Conservation (phyloP, 805 yeast species). For the Starmerella floricola region DNA sequence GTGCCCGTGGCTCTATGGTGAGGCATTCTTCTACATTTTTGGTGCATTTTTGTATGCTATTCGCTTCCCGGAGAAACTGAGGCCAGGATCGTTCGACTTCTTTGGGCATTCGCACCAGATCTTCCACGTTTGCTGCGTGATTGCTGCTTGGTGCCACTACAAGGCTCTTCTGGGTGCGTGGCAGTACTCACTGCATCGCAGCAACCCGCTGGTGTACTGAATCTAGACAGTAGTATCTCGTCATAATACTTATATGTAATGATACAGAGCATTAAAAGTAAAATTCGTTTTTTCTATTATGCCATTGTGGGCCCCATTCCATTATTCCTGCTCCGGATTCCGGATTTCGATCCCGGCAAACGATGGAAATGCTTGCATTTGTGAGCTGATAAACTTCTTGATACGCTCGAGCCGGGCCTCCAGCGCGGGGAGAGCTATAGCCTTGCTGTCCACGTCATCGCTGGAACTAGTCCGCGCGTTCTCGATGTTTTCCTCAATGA, state of each 20-base stretch:
- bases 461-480: conserved; percentile 21
- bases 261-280: background rate
- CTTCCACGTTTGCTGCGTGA: conserved; percentile 64
- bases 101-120: conserved; percentile 79
- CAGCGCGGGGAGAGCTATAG: background rate
- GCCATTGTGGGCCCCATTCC: too few species aligned
- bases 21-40: conserved; percentile 59
- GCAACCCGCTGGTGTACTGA: background rate
- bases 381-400: conserved; percentile 1
- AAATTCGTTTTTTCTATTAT: too few species aligned
- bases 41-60: conserved; percentile 75
- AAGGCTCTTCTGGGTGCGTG: conserved; percentile 17
- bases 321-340: background rate
- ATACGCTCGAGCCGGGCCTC: conserved; percentile 6
- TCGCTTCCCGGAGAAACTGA: conserved; percentile 61
- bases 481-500: conserved; percentile 39
- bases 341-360: conserved; percentile 11
- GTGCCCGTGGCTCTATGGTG: conserved; percentile 49
- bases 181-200: conserved; percentile 1
- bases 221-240: background rate
- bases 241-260: background rate
- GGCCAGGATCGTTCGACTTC: conserved; percentile 53
- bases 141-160: conserved; percentile 66
- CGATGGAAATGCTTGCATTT: conserved; percentile 27
- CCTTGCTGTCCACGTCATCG: conserved; percentile 18